A percentile compares a stretch with the other conserved stretches of the same genome.
These are phyloP conservation scores for Beauveria caledonica DNA, from an alignment of 2,329 filamentous ascomycete genomes.

Conservation along the genomic window DNA sequence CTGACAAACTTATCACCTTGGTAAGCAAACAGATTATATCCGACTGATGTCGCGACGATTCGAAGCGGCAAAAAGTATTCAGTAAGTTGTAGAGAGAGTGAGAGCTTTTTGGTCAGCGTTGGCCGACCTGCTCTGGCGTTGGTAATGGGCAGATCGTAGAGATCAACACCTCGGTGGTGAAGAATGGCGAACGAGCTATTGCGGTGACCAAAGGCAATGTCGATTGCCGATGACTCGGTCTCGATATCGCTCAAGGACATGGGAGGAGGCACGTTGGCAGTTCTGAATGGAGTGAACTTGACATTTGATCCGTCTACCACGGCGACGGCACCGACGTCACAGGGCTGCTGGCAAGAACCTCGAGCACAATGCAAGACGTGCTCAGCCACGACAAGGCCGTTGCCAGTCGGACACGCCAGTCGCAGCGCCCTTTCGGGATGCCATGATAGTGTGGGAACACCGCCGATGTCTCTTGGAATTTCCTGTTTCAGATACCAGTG, in stretches of 20 bases:
- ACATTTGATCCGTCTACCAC: slow-evolving; percentile 75
- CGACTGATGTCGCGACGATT: slow-evolving; percentile 22
- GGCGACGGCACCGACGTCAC: slow-evolving; percentile 71
- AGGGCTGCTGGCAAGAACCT: slow-evolving; percentile 60
- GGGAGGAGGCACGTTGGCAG: slow-evolving; percentile 82
- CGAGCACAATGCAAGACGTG: slow-evolving; percentile 60
- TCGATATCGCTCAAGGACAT: slow-evolving; percentile 76
- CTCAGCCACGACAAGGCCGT: slow-evolving; percentile 50
- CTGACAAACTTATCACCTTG: slow-evolving; percentile 21
- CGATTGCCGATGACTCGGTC: slow-evolving; percentile 54
- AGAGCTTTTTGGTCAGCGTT: slow-evolving; percentile 29
- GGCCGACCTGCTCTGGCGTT: slow-evolving; percentile 42
- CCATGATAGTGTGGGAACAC: slow-evolving; percentile 50
- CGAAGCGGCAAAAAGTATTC: slow-evolving; percentile 23
- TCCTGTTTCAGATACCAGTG: slow-evolving; percentile 98
- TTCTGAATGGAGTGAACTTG: slow-evolving; percentile 77
- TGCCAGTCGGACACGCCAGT: slow-evolving; percentile 47
- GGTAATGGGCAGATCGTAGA: slow-evolving; percentile 62
- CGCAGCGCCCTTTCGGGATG: slow-evolving; percentile 77
- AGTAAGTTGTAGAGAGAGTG: slow-evolving; percentile 25
- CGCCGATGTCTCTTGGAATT: slow-evolving; percentile 38
- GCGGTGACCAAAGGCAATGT: slow-evolving; percentile 63
- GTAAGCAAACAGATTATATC: slow-evolving; percentile 25
- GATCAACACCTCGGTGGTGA: slow-evolving; percentile 54
- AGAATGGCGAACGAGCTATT: slow-evolving; percentile 64